These are phyloP conservation scores for Sporobolomyces phaffii DNA, from an alignment of 768 basidiomycete genomes.

Conservation along the genomic window DNA sequence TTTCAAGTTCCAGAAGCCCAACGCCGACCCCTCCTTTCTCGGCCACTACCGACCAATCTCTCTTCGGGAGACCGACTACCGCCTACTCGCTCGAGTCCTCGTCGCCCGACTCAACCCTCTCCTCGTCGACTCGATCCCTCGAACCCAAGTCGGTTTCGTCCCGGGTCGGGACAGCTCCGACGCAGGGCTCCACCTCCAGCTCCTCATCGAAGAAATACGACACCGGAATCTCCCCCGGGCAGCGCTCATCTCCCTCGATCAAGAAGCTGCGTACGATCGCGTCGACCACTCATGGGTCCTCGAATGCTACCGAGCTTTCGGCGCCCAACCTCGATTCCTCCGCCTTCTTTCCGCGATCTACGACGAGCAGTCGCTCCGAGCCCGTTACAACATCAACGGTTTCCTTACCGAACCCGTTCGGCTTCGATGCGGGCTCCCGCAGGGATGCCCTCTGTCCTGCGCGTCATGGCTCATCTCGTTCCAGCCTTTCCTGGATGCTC, in stretches of 20 bases:
- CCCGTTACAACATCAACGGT: slow-evolving; percentile 12
- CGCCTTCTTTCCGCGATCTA: background rate
- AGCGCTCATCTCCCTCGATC: slow-evolving; percentile 4
- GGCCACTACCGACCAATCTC: slow-evolving; percentile 4
- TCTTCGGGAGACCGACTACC: slow-evolving; percentile 7
- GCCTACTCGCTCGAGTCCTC: background rate
- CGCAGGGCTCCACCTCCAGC: background rate
- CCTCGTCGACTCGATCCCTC: background rate
- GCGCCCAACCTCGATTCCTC: background rate
- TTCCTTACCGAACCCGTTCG: background rate
- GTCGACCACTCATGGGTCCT: slow-evolving; percentile 13
- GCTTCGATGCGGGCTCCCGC: background rate
- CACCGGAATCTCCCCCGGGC: background rate
- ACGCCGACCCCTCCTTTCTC: background rate
- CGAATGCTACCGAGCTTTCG: background rate
- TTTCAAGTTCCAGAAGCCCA: slow-evolving; percentile 1
- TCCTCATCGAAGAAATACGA: background rate
- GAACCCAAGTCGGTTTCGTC: background rate
- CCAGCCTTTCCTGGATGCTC: slow-evolving; percentile 16
- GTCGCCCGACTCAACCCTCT: background rate
- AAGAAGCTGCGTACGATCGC: slow-evolving; percentile 7
- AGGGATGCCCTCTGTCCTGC: slow-evolving; percentile 12
- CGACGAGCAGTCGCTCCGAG: background rate
- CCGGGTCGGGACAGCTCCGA: background rate
- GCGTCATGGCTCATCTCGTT: slow-evolving; percentile 1